These are phyloP conservation scores for Symbiotaphrina buchneri DNA, from an alignment of 495 filamentous ascomycete species.

Conservation along the genomic window DNA sequence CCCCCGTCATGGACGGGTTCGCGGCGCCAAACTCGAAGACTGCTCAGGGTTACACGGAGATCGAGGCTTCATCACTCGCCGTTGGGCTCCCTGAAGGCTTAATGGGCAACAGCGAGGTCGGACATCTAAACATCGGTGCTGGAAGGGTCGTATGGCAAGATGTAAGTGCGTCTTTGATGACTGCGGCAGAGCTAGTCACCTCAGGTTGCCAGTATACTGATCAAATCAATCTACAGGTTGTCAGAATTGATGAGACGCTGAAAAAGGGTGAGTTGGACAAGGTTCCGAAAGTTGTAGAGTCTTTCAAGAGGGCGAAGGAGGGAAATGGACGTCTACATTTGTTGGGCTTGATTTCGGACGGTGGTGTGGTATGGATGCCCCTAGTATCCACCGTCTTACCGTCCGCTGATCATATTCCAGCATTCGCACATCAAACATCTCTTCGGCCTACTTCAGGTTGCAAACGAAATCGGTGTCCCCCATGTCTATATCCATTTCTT, in stretches of 20 bases:
- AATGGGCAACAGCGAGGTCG: conserved; percentile 98
- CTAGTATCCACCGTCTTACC: neutral
- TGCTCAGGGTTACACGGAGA: conserved; percentile 58
- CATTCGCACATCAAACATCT: conserved; percentile 91
- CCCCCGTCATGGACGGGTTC: conserved; percentile 77
- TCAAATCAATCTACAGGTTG: conserved; percentile 17
- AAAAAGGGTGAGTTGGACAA: conserved; percentile 69
- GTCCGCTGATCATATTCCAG: conserved; percentile 10
- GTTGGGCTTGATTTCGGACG: conserved; percentile 74
- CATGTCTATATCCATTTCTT: conserved; percentile 98
- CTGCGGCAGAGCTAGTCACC: too few relatives aligned
- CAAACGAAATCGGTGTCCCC: conserved; percentile 69
- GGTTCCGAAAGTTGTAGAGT: conserved; percentile 54
- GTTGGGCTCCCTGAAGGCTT: conserved; percentile 90
- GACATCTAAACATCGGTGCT: conserved; percentile 95
- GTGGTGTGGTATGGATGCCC: conserved; percentile 46
- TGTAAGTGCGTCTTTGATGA: conserved; percentile 14
- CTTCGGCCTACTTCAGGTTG: conserved; percentile 63
- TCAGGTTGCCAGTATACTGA: neutral
- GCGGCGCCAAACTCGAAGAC: conserved; percentile 33
- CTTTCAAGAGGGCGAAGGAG: conserved; percentile 61
- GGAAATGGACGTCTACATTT: conserved; percentile 84
- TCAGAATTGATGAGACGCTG: conserved; percentile 87
- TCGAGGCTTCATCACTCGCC: conserved; percentile 88
- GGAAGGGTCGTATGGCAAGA: conserved; percentile 98